Base-by-base conservation (phyloP, 176 grass and related monocot genomes). In the Oryza officinalis region DNA sequence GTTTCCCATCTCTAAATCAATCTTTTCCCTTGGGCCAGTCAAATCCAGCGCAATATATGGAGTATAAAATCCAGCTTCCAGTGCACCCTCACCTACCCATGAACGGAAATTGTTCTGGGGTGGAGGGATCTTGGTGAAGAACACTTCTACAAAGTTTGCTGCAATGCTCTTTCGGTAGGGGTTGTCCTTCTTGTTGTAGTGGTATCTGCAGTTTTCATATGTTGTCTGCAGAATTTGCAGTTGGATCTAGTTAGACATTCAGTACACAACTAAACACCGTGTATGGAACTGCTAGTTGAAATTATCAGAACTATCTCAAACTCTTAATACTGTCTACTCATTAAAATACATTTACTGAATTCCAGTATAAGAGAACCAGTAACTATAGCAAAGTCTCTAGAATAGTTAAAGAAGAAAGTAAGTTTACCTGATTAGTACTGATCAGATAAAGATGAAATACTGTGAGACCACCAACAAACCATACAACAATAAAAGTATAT, bases 401-500 rank as follows among this genome's bases (percentile, higher is more conserved):
- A 60, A 61, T 31, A 71, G 7, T 50, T 81, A 25, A 13, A 67
- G 6, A 73, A 37, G 28, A 64, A 86, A 86, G 31, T 63, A 64
- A 72, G 20, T 23, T 15, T 67, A 87, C 89, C 87, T 94, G 87
- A 85, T 94, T 94, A 74, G 89, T 92, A 69, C 81, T 78, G 18
- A 94, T 94, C 17, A 94, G 45, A 67, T 94, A 94, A 33, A 94
- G 81, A 64, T 94, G 92, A 73, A 94, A 88, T 63, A 87, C 79
- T 35, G 89, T 90, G 68, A 94, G 89, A 40, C 87, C 89, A 40
- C 92, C 92, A 3, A 94, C 82, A 69, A 94, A 94, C 92, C 89
- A 94, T 64, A 92, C 74, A 49, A 75, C 77, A 25, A 92, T 73
- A 75, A 77, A 92, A 81, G 92, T 92, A 84, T 94, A 94, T 10